Conservation (phyloP, 164 flowering plant species). For the Amborella trichopoda region DNA sequence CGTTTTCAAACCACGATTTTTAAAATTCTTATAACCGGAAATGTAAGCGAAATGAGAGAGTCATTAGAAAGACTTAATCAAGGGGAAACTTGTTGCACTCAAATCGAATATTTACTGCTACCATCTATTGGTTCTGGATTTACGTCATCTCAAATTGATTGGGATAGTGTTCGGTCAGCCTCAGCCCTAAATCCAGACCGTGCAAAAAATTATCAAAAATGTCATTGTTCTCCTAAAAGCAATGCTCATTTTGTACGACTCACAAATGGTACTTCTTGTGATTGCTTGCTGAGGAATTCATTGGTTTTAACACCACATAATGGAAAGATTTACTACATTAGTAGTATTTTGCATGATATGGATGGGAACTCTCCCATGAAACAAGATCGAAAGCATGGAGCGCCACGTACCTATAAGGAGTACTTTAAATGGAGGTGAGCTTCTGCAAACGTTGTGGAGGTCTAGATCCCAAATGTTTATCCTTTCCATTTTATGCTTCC, state of each 20-base stretch:
- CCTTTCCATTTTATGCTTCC: too few relatives aligned
- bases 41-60: conserved; percentile 20
- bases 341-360: conserved; percentile 27
- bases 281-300: conserved; percentile 42
- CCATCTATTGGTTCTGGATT: conserved; percentile 21
- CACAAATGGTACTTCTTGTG: conserved; percentile 30
- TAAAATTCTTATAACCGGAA: conserved; percentile 34
- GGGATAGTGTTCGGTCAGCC: conserved; percentile 36
- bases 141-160: conserved; percentile 21
- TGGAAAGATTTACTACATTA: conserved; percentile 36
- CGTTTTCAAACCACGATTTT: conserved; percentile 47
- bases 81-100: conserved; percentile 7
- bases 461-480: too few relatives aligned
- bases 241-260: conserved; percentile 22
- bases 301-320: conserved; percentile 74
- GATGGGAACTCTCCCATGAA: conserved; percentile 41
- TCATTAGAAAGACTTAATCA: conserved; percentile 9
- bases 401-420: conserved; percentile 32
- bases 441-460: neutral
- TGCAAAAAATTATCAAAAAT: too few relatives aligned
- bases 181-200: too few relatives aligned
- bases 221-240: conserved; percentile 7
- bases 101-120: conserved; percentile 51
- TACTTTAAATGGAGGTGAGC: conserved; percentile 41
- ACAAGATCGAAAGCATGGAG: conserved; percentile 11